A percentile compares a stretch with the other conserved stretches of the same genome.
Evolutionary conservation across 1,284 basidiomycete species (phyloP).

Genomic region (Moniliophthora roreri): DNA sequence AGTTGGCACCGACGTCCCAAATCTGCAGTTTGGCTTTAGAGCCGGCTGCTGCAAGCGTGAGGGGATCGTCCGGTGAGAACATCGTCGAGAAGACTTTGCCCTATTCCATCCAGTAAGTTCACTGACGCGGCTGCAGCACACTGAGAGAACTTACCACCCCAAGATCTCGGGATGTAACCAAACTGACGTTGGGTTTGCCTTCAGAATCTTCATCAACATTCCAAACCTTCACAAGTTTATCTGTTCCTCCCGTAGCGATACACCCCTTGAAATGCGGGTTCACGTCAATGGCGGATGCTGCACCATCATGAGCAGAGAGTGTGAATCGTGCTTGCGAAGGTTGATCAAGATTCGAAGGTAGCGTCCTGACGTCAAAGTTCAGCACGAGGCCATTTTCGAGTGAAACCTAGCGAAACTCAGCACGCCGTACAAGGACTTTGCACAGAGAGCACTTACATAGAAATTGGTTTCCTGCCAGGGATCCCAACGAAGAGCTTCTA

Average conservation of each 20-base stretch:
- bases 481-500: conserved; percentile 95
- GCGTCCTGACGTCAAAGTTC: conserved; percentile 86
- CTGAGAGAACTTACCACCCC: conserved; percentile 72
- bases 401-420: conserved; percentile 60
- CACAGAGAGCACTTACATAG: conserved; percentile 71
- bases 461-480: conserved; percentile 89
- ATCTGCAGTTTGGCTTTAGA: conserved; percentile 92
- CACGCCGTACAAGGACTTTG: conserved; percentile 9
- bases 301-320: conserved; percentile 92
- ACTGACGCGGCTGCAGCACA: conserved; percentile 5
- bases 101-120: conserved; percentile 36
- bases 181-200: conserved; percentile 77
- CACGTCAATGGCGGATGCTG: conserved; percentile 88
- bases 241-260: conserved; percentile 90
- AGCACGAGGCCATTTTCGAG: conserved; percentile 92
- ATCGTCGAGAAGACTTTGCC: conserved; percentile 93
- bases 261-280: conserved; percentile 91
- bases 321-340: conserved; percentile 82
- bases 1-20: conserved; percentile 88
- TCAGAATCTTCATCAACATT: conserved; percentile 75
- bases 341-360: conserved; percentile 63
- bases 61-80: conserved; percentile 93
- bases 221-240: conserved; percentile 96
- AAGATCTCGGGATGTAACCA: conserved; percentile 90
- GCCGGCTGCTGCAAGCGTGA: conserved; percentile 93